A percentile compares a stretch with the other conserved stretches of the same genome.
phyloP scores from a whole-genome alignment of 768 basidiomycete species.

The Pluteus cervinus region DNA sequence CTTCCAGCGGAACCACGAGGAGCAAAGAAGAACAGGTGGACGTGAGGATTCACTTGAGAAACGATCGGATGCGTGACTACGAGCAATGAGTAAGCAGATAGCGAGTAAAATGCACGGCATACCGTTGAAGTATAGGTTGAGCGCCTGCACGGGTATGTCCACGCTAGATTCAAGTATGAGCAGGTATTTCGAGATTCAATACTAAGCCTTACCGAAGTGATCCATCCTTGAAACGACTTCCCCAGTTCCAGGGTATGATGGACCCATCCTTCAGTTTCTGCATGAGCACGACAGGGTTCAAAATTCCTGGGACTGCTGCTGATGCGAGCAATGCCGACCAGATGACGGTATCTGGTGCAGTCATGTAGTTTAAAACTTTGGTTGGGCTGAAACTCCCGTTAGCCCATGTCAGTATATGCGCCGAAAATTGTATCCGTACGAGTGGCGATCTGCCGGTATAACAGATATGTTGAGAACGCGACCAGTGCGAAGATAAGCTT shows the following conservation, averaged over 20 bases:
- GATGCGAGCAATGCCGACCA: conserved; percentile 82
- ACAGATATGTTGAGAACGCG: conserved; percentile 92
- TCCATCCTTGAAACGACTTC: conserved; percentile 90
- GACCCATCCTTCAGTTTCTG: conserved; percentile 79
- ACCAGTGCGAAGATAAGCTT: conserved; percentile 91
- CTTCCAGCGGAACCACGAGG: conserved; percentile 84
- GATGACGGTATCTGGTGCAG: conserved; percentile 87
- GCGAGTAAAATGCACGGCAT: conserved; percentile 1
- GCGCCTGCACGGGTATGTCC: conserved; percentile 87
- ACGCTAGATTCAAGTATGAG: conserved; percentile 43
- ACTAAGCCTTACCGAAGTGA: conserved; percentile 57
- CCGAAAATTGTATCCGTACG: conserved; percentile 35
- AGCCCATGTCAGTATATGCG: conserved; percentile 1
- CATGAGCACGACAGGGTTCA: conserved; percentile 95
- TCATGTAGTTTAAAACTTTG: conserved; percentile 91
- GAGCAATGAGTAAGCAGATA: conserved; percentile 5
- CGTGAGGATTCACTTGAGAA: conserved; percentile 88
- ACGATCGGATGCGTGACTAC: conserved; percentile 89
- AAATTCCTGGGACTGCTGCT: conserved; percentile 91
- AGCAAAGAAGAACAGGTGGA: conserved; percentile 94
- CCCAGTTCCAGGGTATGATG: conserved; percentile 91
- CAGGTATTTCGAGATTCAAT: not conserved
- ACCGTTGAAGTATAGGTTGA: conserved; percentile 91
- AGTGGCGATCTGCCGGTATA: conserved; percentile 85
- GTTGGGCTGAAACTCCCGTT: conserved; percentile 59